phyloP scores from a whole-genome alignment of 139 green algal genomes.

The Deuterostichococcus epilithicus region DNA sequence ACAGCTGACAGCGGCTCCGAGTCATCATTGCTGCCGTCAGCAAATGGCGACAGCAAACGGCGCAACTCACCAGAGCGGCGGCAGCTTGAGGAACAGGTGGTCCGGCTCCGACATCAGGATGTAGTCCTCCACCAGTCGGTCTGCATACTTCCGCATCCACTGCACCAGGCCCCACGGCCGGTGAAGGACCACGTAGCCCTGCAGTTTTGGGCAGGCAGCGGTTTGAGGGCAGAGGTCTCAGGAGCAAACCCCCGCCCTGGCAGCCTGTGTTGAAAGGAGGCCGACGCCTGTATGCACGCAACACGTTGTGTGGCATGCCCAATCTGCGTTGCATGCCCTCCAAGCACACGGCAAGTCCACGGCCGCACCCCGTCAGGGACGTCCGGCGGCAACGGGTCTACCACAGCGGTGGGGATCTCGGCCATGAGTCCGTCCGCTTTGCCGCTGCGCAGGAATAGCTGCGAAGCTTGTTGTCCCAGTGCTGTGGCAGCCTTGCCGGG shows the following conservation, averaged over 20 bases:
- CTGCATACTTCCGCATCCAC: slow-evolving; percentile 47
- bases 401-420: slow-evolving; percentile 74
- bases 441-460: too few species aligned
- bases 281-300: neutral
- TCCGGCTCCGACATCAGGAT: slow-evolving; percentile 78
- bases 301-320: neutral
- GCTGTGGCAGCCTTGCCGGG: too few species aligned
- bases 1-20: neutral
- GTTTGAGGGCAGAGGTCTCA: neutral
- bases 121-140: slow-evolving; percentile 49
- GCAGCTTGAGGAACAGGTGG: slow-evolving; percentile 66
- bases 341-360: neutral
- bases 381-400: slow-evolving; percentile 43
- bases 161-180: slow-evolving; percentile 67
- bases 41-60: neutral
- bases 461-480: too few species aligned
- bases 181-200: slow-evolving; percentile 69
- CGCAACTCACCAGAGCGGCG: slow-evolving; percentile 39
- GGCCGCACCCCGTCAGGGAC: slow-evolving; percentile 17
- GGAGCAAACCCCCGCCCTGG: too few species aligned
- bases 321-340: slow-evolving; percentile 22
- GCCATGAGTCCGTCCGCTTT: slow-evolving; percentile 53
- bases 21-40: neutral
- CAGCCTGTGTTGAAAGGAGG: too few species aligned
- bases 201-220: slow-evolving; percentile 13